Evolutionary conservation across 768 basidiomycete species (phyloP).

Genomic region (Lactarius akahatsu): DNA sequence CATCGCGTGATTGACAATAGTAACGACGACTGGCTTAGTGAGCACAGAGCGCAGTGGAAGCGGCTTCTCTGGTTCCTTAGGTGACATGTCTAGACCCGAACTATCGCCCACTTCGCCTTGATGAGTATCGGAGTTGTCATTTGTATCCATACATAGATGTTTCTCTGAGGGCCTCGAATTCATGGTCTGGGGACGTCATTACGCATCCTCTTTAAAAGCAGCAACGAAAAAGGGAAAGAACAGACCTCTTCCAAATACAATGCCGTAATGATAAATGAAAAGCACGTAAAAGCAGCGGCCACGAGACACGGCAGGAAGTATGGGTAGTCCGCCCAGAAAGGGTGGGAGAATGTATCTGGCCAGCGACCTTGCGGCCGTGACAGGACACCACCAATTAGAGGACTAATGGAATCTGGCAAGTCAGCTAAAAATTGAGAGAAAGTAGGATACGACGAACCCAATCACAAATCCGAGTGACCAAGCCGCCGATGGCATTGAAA

Average conservation of each 20-base stretch:
- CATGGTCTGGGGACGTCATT: background rate
- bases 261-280: background rate
- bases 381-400: constrained; percentile 28
- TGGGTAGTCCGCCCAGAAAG: constrained; percentile 31
- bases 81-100: background rate
- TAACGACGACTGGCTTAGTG: constrained; percentile 38
- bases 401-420: constrained; percentile 10
- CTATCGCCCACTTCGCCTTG: background rate
- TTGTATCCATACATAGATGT: background rate
- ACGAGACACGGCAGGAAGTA: constrained; percentile 31
- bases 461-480: background rate
- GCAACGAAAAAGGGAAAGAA: background rate
- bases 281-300: background rate
- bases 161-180: background rate
- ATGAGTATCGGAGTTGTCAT: background rate
- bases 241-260: constrained; percentile 5
- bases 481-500: background rate
- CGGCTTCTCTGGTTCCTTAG: constrained; percentile 9
- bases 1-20: constrained; percentile 43
- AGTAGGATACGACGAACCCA: constrained; percentile 14
- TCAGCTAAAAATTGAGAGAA: background rate
- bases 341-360: constrained; percentile 21
- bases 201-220: background rate
- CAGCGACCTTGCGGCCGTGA: constrained; percentile 31
- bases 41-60: constrained; percentile 36